These are phyloP conservation scores for Tolypocladium guangdongense DNA, from an alignment of 2,329 filamentous ascomycete genomes.

Conservation along the genomic window DNA sequence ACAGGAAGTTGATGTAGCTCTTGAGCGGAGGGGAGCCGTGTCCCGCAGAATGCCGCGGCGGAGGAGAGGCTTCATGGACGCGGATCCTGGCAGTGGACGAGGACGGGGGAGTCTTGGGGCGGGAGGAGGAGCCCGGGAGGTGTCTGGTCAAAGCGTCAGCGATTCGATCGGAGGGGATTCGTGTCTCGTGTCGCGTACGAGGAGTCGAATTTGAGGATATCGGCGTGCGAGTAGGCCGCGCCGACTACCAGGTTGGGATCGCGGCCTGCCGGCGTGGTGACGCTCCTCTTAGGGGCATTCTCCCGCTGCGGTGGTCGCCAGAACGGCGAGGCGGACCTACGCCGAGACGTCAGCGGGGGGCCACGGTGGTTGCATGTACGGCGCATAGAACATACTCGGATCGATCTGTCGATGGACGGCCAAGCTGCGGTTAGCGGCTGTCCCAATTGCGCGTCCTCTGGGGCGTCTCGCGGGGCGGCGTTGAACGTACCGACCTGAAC, in stretches of 20 bases:
- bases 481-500: slow-evolving; percentile 82
- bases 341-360: slow-evolving; percentile 15
- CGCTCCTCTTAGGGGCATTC: slow-evolving; percentile 38
- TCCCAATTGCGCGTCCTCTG: slow-evolving; percentile 5
- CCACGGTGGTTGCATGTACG: neutral
- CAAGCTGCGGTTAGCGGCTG: slow-evolving; percentile 15
- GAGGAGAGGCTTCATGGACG: slow-evolving; percentile 43
- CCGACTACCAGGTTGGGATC: slow-evolving; percentile 73
- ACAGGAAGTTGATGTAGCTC: slow-evolving; percentile 71
- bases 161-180: neutral
- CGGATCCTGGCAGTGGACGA: slow-evolving; percentile 39
- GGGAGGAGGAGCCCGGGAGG: slow-evolving; percentile 47
- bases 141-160: slow-evolving; percentile 32
- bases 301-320: slow-evolving; percentile 58
- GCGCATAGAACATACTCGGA: slow-evolving; percentile 44
- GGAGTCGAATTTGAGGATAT: slow-evolving; percentile 80
- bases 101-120: slow-evolving; percentile 68
- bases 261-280: slow-evolving; percentile 28
- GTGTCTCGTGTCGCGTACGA: slow-evolving; percentile 42
- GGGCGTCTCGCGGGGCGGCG: neutral
- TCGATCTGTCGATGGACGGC: slow-evolving; percentile 34
- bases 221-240: slow-evolving; percentile 91
- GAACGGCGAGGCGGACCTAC: slow-evolving; percentile 77
- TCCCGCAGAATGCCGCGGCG: slow-evolving; percentile 39
- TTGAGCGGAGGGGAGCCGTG: slow-evolving; percentile 55